Evolutionary conservation across 345 rosid genomes (phyloP), one percentile per base, ranked within the genome.

Genomic region (Draba incana): DNA sequence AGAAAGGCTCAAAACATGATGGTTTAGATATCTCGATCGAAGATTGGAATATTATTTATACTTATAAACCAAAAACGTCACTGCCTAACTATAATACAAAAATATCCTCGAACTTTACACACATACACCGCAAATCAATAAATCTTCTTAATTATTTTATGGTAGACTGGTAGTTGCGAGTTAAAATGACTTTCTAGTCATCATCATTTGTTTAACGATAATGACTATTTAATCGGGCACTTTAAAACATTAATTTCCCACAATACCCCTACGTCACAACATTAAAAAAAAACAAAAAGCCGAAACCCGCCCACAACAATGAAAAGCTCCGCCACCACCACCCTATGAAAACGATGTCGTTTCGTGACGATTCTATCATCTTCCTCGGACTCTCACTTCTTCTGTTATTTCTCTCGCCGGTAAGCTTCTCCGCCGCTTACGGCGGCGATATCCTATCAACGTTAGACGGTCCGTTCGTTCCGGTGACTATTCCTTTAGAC

Each of bases 401-500:
- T 0, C 58, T 68, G 39, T n/a, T 56, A 48, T 62, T 55, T 46
- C 53, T 54, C 44, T 53, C 65, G 13, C 54, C 69, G 53, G 46
- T 33, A 41, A 68, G 14, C 10, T 47, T 23, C 47, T 38, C 65
- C 39, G 74, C 59, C 24, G 64, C 6, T 14, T 5, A 3, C 39
- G 39, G 39, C 39, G 39, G 39, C 2, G 2, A 10, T 45, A 83
- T 84, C 58, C 86, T 84, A 7, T 79, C 92, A 0, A 88, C 88
- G 53, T 71, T 83, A 52, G 88, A 86, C 10, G 95, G 89, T 4
- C 88, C 92, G 0, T 84, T 88, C 55, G 48, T n/a, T 20, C 92
- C 95, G n/a, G 80, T 80, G 4, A 88, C 92, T 0, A 82, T 81
- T 14, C 86, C 89, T 6, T 79, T 80, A 61, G 95, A 84, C 66